Conservation (phyloP, 495 filamentous ascomycete genomes). For the Penicillium waksmanii region DNA sequence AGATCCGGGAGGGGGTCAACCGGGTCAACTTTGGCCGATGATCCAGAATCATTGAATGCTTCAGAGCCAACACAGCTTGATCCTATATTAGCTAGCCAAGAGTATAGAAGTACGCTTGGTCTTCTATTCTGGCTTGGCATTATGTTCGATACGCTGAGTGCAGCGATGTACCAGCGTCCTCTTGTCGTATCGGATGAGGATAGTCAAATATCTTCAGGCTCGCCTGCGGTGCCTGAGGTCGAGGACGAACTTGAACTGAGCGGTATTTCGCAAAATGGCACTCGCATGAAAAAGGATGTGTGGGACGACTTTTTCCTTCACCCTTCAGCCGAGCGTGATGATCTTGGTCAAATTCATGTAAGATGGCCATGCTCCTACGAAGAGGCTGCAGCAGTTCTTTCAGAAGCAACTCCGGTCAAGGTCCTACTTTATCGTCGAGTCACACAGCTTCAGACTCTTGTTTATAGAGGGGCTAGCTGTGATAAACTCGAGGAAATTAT, state of each 20-base stretch:
- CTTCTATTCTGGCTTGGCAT: slow-evolving; percentile 52
- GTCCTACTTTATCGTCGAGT: slow-evolving; percentile 53
- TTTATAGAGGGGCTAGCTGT: slow-evolving; percentile 30
- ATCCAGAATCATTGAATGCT: background rate
- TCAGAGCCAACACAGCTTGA: slow-evolving; percentile 8
- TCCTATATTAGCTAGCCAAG: slow-evolving; percentile 25
- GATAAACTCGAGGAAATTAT: slow-evolving; percentile 43
- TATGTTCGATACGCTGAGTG: slow-evolving; percentile 54
- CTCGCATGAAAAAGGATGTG: slow-evolving; percentile 18
- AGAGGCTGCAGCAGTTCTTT: slow-evolving; percentile 39
- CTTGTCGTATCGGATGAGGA: slow-evolving; percentile 52
- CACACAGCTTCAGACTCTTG: slow-evolving; percentile 44
- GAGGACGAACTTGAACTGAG: slow-evolving; percentile 12
- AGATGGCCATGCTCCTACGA: slow-evolving; percentile 52
- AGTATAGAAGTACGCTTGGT: slow-evolving; percentile 42
- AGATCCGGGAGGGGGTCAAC: background rate
- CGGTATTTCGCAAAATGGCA: slow-evolving; percentile 7
- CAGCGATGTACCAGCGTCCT: slow-evolving; percentile 50
- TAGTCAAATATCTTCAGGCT: slow-evolving; percentile 30
- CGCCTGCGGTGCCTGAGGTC: background rate
- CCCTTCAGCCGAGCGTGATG: background rate
- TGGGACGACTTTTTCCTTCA: slow-evolving; percentile 44
- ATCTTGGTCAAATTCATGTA: slow-evolving; percentile 9
- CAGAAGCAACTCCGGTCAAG: slow-evolving; percentile 51
- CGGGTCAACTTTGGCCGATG: background rate